Percentiles rank a stretch among this genome's conserved stretches.
phyloP scores from a whole-genome alignment of 805 yeast species.

The Zygosaccharomyces bisporus region DNA sequence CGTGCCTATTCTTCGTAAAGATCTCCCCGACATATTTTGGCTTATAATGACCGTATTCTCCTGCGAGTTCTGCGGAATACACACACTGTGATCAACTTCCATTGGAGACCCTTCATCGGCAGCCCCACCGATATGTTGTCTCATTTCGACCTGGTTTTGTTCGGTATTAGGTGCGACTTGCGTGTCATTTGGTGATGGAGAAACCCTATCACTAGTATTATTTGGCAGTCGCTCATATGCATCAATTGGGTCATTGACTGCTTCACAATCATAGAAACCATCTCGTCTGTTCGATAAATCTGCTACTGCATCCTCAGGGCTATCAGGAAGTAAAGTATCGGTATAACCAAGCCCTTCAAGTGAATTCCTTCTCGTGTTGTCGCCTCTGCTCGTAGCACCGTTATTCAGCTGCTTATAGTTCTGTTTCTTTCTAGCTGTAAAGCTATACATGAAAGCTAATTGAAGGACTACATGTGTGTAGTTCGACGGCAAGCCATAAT shows the following conservation, averaged over 20 bases:
- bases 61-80: conserved; percentile 1
- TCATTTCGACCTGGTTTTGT: conserved; percentile 1
- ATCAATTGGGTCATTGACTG: neutral
- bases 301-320: neutral
- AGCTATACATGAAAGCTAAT: conserved; percentile 19
- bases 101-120: conserved; percentile 1
- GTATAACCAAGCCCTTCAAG: conserved; percentile 6
- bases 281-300: conserved; percentile 1
- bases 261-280: neutral
- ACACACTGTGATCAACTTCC: conserved; percentile 2
- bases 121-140: neutral
- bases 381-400: conserved; percentile 6
- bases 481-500: too few species aligned
- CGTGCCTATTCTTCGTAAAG: conserved; percentile 7
- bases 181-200: too few species aligned
- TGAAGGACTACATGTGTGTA: too few species aligned
- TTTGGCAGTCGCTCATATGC: too few species aligned
- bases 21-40: conserved; percentile 10
- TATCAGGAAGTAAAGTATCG: conserved; percentile 7
- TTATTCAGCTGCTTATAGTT: conserved; percentile 5
- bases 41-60: conserved; percentile 2
- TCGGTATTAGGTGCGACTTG: neutral
- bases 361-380: conserved; percentile 6
- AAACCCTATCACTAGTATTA: too few species aligned
- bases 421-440: conserved; percentile 4